Base-by-base conservation (phyloP, 768 basidiomycete species). In the Phlebiopsis gigantea region DNA sequence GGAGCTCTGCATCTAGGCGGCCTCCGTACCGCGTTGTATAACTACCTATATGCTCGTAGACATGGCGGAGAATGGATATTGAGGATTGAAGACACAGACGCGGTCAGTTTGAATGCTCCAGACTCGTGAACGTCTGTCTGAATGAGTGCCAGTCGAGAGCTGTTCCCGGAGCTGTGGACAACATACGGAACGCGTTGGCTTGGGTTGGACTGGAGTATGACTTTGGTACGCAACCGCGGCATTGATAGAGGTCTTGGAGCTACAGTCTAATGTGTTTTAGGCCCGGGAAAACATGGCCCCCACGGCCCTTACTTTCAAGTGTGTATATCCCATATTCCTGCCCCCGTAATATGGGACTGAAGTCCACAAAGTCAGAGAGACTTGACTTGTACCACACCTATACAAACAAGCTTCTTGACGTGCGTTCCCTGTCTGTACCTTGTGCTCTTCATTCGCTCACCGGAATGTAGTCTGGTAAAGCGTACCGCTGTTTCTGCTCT, bases 161-260 rank as follows among this genome's bases (percentile, higher is more conserved):
- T 58, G 91, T 96, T 2, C 84, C 88, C 8, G 90, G 88, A 1
- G 87, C 93, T 14, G 87, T 96, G 2, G 90, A 97, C 31, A 84
- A 81, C 10, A 87, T 98, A 42, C 75, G 83, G 53, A 75, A 75
- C 17, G 86, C 88, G 3, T 71, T 99, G 55, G 80, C 83, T 15
- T 98, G 97, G 97, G 91, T 95, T 51, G 92, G 93, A 7, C 72
- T 99, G 22, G 78, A 90, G 7, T 96, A 90, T 69, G 96, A 98
- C 68, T 87, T 87, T 73, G 97, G 96, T 93, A 54, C 46, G 79
- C 68, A 26, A 43, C 1, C 5, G 49, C 21, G 25, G 19, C 25
- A 39, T 41, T 21, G 4, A 39, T 12, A 25, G 19, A 17, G 34
- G 34, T 39, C 9, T 12, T 2, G 15, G 14, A 45, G 44, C 3